Base-by-base conservation (phyloP, 768 basidiomycete species). In the Pulveroboletus sp. region DNA sequence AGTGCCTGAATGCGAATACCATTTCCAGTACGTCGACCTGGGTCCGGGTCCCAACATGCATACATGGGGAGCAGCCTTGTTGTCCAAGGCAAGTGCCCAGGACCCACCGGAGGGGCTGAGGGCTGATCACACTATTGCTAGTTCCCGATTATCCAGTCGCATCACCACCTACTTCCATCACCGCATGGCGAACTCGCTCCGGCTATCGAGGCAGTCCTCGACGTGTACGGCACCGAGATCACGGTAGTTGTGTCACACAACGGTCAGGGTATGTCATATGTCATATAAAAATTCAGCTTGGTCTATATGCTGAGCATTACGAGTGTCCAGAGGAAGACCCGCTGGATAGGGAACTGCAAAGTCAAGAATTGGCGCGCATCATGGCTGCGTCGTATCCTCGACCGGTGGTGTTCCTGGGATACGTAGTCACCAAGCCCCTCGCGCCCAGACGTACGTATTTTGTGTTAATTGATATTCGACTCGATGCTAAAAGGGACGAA, bases 181-280 rank as follows among this genome's bases (percentile, higher is more conserved):
- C 93, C 93, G 17, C 65, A 78, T 48, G 88, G 89, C 8, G 92
- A 93, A 64, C 81, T 94, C 22, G 91, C 90, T 3, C 91, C 91
- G 0, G 91, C 91, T 2, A 94, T 94, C 27, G 87, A 91, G 65
- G 91, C 91, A 4, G 76, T 88, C 3, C 71, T 94, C 13, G 86
- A 93, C 44, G 74, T 91, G 7, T 86, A 82, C 55, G 90, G 91
- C 1, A 84, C 82, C 1, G 76, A 79, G 44, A 80, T 93, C 16
- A 84, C 83, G 6, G 89, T 93, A 0, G 74, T 94, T n/a, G 87
- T 94, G 10, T 77, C 89, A 0, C 93, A 95, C 57, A 94, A 95
- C 62, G 93, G 93, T 6, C 93, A 95, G 77, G 89, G 89, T 86
- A 53, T 45, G 64, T 49, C 29, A n/a, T n/a, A n/a, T 39, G 5